A percentile compares a stretch with the other conserved stretches of the same genome.
Conservation (phyloP, 176 grass and related monocot genomes). For the Tillandsia fasciculata region DNA sequence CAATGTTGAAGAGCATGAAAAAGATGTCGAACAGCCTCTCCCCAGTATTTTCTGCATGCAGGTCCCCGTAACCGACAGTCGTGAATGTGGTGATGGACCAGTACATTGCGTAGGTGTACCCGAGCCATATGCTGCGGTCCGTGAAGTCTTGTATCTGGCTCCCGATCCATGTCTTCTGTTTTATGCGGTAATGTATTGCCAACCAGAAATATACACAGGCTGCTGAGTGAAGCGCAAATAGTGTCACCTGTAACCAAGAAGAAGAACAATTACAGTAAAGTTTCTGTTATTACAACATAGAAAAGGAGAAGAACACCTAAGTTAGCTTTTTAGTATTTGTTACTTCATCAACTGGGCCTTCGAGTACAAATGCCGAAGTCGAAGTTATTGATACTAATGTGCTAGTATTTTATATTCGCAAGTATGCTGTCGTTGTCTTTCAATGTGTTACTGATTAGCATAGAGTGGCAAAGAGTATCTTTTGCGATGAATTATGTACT, state of each 20-base stretch:
- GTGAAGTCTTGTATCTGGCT: constrained; percentile 16
- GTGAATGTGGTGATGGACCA: constrained; percentile 61
- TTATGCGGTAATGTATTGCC: constrained; percentile 25
- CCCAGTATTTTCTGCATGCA: constrained; percentile 41
- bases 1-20: constrained; percentile 66
- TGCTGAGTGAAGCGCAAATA: constrained; percentile 44
- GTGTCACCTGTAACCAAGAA: constrained; percentile 21
- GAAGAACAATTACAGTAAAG: not conserved
- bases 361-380: too few species aligned
- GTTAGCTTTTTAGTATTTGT: too few species aligned
- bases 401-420: too few species aligned
- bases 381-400: too few species aligned
- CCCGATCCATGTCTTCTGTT: constrained; percentile 47
- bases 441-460: too few species aligned
- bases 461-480: not conserved
- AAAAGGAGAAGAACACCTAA: too few species aligned
- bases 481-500: not conserved
- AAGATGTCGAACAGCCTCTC: constrained; percentile 45
- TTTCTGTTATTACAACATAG: too few species aligned
- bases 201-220: constrained; percentile 43
- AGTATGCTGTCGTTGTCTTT: too few species aligned
- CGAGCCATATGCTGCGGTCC: constrained; percentile 38
- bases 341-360: too few species aligned
- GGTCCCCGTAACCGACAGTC: constrained; percentile 55
- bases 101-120: constrained; percentile 44